These are phyloP conservation scores for Candida taoyuanica DNA, from an alignment of 805 yeast genomes.

Conservation along the genomic window DNA sequence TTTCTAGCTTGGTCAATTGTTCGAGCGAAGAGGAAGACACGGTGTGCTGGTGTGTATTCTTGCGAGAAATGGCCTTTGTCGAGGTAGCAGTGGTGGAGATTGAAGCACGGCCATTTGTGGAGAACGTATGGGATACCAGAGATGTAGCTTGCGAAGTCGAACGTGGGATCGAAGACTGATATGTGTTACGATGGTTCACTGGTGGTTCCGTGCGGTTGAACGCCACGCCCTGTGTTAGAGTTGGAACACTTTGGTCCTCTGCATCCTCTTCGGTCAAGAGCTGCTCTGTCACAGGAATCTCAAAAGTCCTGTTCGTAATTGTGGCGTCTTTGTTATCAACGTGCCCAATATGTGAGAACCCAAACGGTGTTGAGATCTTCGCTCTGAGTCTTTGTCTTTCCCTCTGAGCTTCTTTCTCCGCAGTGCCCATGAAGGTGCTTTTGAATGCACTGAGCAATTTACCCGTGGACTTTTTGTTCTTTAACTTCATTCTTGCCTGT, in stretches of 20 bases:
- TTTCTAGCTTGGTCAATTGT: constrained; percentile 21
- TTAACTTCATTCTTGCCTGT: constrained; percentile 6
- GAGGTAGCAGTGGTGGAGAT: constrained; percentile 25
- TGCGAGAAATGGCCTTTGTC: constrained; percentile 6
- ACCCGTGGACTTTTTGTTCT: constrained; percentile 13
- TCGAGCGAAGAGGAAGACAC: constrained; percentile 21
- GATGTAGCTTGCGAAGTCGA: constrained; percentile 21
- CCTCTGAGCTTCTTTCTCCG: constrained; percentile 8
- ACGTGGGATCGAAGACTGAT: too few species aligned
- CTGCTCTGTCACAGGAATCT: constrained; percentile 8
- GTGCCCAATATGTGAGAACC: constrained; percentile 37
- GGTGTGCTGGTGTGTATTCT: constrained; percentile 13
- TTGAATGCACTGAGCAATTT: constrained; percentile 30
- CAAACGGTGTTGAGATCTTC: constrained; percentile 36
- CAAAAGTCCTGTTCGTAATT: constrained; percentile 15
- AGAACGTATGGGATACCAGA: constrained; percentile 16
- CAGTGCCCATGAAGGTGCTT: constrained; percentile 21
- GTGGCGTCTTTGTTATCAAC: constrained; percentile 29
- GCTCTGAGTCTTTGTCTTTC: constrained; percentile 8
- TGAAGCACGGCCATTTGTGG: constrained; percentile 15
- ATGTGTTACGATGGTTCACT: too few species aligned
- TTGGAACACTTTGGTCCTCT: neutral
- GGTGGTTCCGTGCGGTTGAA: constrained; percentile 20
- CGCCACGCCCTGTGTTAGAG: constrained; percentile 12
- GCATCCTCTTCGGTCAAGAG: neutral